A percentile compares a stretch with the other conserved stretches of the same genome.
Evolutionary conservation across 2,329 filamentous ascomycete species (phyloP).

Genomic region (Ophiostoma ulmi): DNA sequence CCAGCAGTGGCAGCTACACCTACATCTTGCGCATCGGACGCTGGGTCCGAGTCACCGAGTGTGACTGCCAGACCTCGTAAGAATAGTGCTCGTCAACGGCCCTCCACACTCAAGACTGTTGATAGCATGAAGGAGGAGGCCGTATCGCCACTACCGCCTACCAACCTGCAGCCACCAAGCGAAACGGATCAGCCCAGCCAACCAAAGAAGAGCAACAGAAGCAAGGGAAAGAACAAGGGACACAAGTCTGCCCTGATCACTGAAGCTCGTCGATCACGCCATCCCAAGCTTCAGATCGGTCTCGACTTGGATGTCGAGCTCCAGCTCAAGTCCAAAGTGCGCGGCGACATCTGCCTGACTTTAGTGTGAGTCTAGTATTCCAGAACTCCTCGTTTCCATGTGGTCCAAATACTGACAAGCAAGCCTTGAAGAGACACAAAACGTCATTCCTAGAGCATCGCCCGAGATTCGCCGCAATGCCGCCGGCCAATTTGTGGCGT

Average conservation of each 20-base stretch:
- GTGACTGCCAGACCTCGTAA: not conserved
- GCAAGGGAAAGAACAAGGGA: not conserved
- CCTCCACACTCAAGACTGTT: not conserved
- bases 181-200: not conserved
- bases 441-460: constrained; percentile 20
- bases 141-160: not conserved
- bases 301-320: constrained; percentile 70
- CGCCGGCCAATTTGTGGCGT: constrained; percentile 20
- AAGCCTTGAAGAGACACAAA: constrained; percentile 26
- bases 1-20: not conserved
- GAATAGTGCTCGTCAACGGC: not conserved
- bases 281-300: constrained; percentile 32
- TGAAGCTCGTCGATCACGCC: constrained; percentile 16
- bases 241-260: not conserved
- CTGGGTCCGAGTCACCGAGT: constrained; percentile 9
- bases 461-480: constrained; percentile 24
- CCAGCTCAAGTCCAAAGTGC: constrained; percentile 72
- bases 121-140: not conserved
- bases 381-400: not conserved
- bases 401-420: not conserved
- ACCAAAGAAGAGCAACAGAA: not conserved
- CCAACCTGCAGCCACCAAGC: not conserved
- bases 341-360: constrained; percentile 67
- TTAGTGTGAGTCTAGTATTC: constrained; percentile 54
- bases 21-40: constrained; percentile 9